Base-by-base conservation (phyloP, 495 filamentous ascomycete species). In the Cercophora sp. region DNA sequence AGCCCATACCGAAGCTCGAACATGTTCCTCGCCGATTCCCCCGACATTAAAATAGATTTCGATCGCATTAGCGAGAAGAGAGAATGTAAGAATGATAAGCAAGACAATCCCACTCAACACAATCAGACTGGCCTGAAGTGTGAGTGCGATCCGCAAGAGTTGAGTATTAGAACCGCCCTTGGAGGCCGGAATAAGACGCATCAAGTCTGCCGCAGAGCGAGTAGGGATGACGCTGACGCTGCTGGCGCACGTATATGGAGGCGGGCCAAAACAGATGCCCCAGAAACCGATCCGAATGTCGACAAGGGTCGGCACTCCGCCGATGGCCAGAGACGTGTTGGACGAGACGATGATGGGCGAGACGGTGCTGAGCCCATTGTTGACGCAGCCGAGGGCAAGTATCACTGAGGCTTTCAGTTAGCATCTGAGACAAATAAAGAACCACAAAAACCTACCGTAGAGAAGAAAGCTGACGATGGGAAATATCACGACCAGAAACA, bases 211-310 rank as follows among this genome's bases (percentile, higher is more conserved):
- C 20, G 26, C 43, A 13, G 48, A 27, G 10, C 45, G 36, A 19
- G 53, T 32, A 19, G 39, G 32, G 8, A 42, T 43, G 8, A 54
- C 23, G 26, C 43, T 24, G 16, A 46, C 3, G 51, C 16, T 45
- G 51, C 35, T 31, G n/a, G 59, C 52, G 56, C 59, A 65, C 27
- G 15, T 25, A 39, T 53, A 44, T 4, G 56, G 59, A 10, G 20
- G 9, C 0, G 61, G 61, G 18, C 61, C 61, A 50, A 64, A 55
- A 52, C 61, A 64, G 26, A 64, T 48, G 58, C 62, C 59, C 40
- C 29, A 58, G 45, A 61, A 63, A 2, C 60, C 63, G 23, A 66
- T 39, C 16, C 60, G 60, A n/a, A 66, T 32, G 48, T 63, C 58
- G 8, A 63, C 31, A 8, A 10, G 29, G 35, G 51, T 24, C 5